phyloP scores from a whole-genome alignment of 306 rosid species.

The Lablab purpureus region DNA sequence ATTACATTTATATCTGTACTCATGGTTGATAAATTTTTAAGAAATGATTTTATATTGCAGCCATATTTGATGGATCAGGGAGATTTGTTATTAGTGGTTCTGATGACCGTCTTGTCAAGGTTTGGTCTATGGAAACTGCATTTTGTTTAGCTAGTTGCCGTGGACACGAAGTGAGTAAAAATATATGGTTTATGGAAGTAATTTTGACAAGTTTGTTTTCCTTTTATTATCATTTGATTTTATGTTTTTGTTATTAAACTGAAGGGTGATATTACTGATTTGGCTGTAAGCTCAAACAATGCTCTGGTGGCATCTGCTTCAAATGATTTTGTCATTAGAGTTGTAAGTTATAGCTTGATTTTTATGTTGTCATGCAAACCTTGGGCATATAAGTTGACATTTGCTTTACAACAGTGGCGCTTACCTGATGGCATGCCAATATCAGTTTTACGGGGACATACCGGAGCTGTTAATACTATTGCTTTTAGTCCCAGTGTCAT shows the following conservation, averaged over 20 bases:
- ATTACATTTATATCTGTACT: constrained; percentile 22
- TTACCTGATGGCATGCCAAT: constrained; percentile 89
- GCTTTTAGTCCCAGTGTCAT: constrained; percentile 83
- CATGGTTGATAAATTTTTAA: constrained; percentile 15
- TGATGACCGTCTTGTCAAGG: constrained; percentile 93
- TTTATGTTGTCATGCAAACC: constrained; percentile 33
- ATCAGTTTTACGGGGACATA: constrained; percentile 90
- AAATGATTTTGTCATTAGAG: constrained; percentile 89
- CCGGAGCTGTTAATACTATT: constrained; percentile 85
- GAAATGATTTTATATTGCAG: constrained; percentile 62
- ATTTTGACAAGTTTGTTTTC: constrained; percentile 17
- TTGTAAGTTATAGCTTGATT: constrained; percentile 63
- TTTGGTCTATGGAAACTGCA: constrained; percentile 98
- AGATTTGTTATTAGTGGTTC: constrained; percentile 93
- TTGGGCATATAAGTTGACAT: constrained; percentile 40
- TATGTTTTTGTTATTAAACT: constrained; percentile 45
- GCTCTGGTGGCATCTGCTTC: constrained; percentile 94
- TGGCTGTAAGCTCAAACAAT: constrained; percentile 73
- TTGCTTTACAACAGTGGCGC: constrained; percentile 75
- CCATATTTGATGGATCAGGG: constrained; percentile 90
- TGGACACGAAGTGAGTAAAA: constrained; percentile 84
- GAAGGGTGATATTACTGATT: constrained; percentile 89
- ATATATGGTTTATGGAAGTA: constrained; percentile 45
- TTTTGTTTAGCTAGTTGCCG: constrained; percentile 92
- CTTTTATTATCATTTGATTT: constrained; percentile 34